Base-by-base conservation (phyloP, 2,329 filamentous ascomycete genomes). In the Blastomyces emzantsi region DNA sequence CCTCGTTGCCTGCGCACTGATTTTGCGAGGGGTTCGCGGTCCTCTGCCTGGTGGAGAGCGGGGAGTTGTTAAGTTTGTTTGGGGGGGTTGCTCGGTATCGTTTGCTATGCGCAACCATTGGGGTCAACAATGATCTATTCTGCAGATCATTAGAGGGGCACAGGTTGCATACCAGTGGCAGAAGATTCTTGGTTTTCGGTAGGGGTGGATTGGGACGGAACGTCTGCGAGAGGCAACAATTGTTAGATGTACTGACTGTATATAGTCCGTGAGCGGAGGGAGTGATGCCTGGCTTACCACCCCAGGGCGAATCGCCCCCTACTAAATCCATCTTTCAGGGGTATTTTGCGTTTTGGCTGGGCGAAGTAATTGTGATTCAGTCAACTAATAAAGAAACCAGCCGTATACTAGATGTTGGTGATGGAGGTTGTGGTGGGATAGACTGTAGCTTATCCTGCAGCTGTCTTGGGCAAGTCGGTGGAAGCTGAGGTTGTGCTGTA, bases 1-100 rank as follows among this genome's bases (percentile, higher is more conserved):
- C 63, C 82, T 83, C 54, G 84, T 87, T 41, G 84, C 80, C 70
- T 87, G 84, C 45, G 81, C 81, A 70, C 78, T 83, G 70, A 86
- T 80, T 72, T 84, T 83, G 65, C 83, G 81, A 62, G 80, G 78
- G n/a, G 77, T 77, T 67, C 83, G 78, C 19, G 81, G 80, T 54
- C 77, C 81, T 72, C 81, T 79, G 66, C 75, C 77, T 61, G 76
- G 77, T 57, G 80, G 77, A 41, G 81, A 79, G 67, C 78, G 79
- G 56, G 79, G 75, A 41, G 79, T 75, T 65, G 76, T 75, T 51
- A 78, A 69, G 67, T 75, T 70, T 69, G 74, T 68, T 66, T 71
- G 64, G 62, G 71, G 71, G 72, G 68, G 25, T 11, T 25, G 51
- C 56, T 66, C 52, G 17, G 51, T 45, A 54, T 65, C 68, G 65